These are phyloP conservation scores for Austropuccinia psidii DNA, from an alignment of 1,284 basidiomycete genomes.

Conservation along the genomic window DNA sequence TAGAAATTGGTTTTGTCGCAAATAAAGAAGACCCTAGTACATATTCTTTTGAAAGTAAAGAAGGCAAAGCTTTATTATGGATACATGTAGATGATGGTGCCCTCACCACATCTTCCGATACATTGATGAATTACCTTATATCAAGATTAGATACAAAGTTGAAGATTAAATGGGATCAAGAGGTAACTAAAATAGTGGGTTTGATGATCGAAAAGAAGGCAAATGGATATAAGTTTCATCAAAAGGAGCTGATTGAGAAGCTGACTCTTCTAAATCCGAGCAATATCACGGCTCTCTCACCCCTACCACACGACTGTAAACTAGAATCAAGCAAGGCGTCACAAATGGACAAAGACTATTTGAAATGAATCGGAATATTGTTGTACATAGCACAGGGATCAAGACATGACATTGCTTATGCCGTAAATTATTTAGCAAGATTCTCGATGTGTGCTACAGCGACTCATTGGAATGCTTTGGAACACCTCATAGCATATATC, in stretches of 20 bases:
- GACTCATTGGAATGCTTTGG: too few relatives aligned
- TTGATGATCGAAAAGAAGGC: not conserved
- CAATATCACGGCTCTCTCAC: not conserved
- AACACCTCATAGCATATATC: too few relatives aligned
- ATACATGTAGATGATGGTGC: constrained; percentile 10
- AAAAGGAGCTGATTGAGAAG: not conserved
- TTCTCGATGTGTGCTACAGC: too few relatives aligned
- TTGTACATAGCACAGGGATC: too few relatives aligned
- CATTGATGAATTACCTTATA: not conserved
- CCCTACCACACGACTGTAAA: too few relatives aligned
- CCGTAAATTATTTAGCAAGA: too few relatives aligned
- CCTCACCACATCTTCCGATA: not conserved
- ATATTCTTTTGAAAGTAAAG: not conserved
- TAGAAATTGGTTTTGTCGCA: not conserved
- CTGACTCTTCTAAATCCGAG: not conserved
- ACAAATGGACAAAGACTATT: too few relatives aligned
- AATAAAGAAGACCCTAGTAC: not conserved
- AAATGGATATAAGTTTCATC: not conserved
- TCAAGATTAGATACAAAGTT: not conserved
- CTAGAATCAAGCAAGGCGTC: too few relatives aligned
- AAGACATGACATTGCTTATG: too few relatives aligned
- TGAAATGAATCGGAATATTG: too few relatives aligned
- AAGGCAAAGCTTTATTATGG: not conserved
- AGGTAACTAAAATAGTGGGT: not conserved
- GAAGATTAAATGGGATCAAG: not conserved